Percentiles rank a stretch among this genome's conserved stretches.
Evolutionary conservation across 2,329 filamentous ascomycete species (phyloP).

Genomic region (Diaporthe amygdali): DNA sequence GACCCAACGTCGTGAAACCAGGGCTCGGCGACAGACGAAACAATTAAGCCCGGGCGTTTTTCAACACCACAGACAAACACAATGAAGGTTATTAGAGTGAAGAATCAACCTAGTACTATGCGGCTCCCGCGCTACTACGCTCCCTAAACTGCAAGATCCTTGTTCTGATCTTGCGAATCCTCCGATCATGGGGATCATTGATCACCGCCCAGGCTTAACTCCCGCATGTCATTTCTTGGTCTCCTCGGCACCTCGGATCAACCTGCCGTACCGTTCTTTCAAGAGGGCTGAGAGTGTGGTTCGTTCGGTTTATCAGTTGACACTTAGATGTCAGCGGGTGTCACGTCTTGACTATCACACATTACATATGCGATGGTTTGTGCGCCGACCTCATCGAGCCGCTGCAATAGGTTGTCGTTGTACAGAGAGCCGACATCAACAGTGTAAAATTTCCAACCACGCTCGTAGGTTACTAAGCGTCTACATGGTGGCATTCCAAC

Average conservation of each 20-base stretch:
- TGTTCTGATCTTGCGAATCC: neutral
- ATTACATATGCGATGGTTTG: neutral
- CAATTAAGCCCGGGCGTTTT: neutral
- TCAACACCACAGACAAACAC: neutral
- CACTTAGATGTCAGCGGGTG: neutral
- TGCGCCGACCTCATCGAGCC: too few relatives aligned
- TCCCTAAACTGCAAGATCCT: neutral
- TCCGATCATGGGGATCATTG: constrained; percentile 11
- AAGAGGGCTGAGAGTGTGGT: neutral
- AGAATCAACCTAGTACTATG: neutral
- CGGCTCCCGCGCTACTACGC: too few relatives aligned
- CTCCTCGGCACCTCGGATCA: neutral
- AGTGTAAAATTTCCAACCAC: too few relatives aligned
- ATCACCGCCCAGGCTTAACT: neutral
- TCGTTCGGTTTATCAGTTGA: neutral
- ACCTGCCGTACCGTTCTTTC: neutral
- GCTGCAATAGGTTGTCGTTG: too few relatives aligned
- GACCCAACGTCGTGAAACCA: neutral
- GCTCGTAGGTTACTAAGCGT: rapidly evolving
- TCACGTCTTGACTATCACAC: neutral
- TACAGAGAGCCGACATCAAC: too few relatives aligned
- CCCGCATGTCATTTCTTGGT: neutral
- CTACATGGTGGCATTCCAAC: neutral
- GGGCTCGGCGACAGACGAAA: constrained; percentile 6
- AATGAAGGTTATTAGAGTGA: neutral